phyloP scores from a whole-genome alignment of 2,329 filamentous ascomycete genomes.

The Fonsecaea erecta region DNA sequence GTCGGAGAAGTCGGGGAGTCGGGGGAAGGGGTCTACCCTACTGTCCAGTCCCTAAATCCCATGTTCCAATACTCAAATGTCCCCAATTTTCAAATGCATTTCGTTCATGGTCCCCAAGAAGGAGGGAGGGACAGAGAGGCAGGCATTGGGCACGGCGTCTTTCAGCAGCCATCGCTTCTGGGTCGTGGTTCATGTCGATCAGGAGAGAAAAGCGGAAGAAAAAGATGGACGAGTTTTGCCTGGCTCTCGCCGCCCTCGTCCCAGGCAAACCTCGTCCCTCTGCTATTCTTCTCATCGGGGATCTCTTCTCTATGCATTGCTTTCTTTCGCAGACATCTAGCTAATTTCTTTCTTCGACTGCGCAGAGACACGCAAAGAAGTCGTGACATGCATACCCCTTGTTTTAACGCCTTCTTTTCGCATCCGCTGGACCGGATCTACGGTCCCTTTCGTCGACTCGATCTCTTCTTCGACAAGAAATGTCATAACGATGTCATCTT shows the following conservation, averaged over 20 bases:
- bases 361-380: constrained; percentile 59
- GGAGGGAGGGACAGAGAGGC: no score
- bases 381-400: constrained; percentile 38
- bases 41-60: no score
- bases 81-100: no score
- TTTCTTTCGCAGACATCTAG: constrained; percentile 7
- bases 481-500: background rate
- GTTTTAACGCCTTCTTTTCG: constrained; percentile 8
- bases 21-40: no score
- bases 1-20: constrained; percentile 39
- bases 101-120: no score
- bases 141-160: no score
- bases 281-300: background rate
- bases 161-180: no score
- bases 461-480: background rate
- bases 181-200: background rate
- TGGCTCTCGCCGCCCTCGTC: no score
- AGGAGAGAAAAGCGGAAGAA: no score
- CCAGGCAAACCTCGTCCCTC: background rate
- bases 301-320: background rate
- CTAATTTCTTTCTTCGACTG: constrained; percentile 17
- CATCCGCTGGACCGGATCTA: constrained; percentile 6
- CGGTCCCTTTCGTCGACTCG: background rate
- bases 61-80: no score
- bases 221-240: background rate